These are phyloP conservation scores for Trifolium pratense DNA, from an alignment of 306 rosid species.

Conservation along the genomic window DNA sequence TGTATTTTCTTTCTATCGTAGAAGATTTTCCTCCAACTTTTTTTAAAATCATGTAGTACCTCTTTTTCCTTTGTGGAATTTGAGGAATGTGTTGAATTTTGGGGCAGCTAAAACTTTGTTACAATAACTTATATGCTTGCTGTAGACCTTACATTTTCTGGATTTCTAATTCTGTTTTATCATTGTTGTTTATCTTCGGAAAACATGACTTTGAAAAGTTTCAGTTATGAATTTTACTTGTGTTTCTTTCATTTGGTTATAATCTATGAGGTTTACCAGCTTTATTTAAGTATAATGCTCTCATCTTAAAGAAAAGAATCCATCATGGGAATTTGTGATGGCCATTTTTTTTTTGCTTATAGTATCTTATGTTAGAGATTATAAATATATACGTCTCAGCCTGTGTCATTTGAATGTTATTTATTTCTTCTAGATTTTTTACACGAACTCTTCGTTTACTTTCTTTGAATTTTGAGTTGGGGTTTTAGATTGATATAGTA, in stretches of 20 bases:
- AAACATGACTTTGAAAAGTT: slow-evolving; percentile 18
- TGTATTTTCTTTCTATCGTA: slow-evolving; percentile 47
- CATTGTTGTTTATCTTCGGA: slow-evolving; percentile 10
- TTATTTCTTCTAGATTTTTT: neutral
- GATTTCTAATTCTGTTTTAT: neutral
- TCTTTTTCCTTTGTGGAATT: slow-evolving; percentile 43
- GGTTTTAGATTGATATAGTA: neutral
- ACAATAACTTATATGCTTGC: slow-evolving; percentile 45
- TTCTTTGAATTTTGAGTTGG: neutral
- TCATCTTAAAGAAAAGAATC: neutral
- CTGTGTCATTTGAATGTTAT: neutral
- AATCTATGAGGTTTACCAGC: neutral
- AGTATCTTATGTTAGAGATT: neutral
- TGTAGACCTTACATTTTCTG: slow-evolving; percentile 31
- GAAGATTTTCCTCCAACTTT: slow-evolving; percentile 37
- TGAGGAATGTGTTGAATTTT: slow-evolving; percentile 51
- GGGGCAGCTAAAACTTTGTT: slow-evolving; percentile 54
- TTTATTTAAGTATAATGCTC: slow-evolving; percentile 1
- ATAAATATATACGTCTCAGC: neutral
- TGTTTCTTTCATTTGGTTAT: neutral
- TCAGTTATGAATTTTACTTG: too few relatives aligned
- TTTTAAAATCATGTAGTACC: slow-evolving; percentile 47
- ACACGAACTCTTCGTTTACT: neutral
- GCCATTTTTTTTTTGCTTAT: slow-evolving; percentile 3
- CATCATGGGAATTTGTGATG: neutral